Conservation (phyloP, 805 yeast species). For the Saturnispora ahearnii region DNA sequence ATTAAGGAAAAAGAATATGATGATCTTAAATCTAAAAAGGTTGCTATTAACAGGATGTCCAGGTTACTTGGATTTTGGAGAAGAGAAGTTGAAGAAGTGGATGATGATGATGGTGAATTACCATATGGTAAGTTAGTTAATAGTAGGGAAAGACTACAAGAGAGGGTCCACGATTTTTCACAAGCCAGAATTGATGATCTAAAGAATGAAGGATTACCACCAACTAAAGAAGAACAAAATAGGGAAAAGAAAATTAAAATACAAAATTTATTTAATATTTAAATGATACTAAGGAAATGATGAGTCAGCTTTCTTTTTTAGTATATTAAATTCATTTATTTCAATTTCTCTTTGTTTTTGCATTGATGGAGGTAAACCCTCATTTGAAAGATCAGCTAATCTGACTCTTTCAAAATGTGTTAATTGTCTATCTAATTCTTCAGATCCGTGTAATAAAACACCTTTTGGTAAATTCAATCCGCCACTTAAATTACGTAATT, state of each 20-base stretch:
- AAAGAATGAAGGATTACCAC: slow-evolving; percentile 84
- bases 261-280: background rate
- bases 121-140: slow-evolving; percentile 82
- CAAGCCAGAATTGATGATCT: slow-evolving; percentile 77
- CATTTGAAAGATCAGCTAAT: slow-evolving; percentile 71
- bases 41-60: slow-evolving; percentile 47
- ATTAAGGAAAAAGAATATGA: background rate
- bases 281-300: background rate
- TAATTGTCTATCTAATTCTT: slow-evolving; percentile 65
- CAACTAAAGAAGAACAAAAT: slow-evolving; percentile 46
- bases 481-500: slow-evolving; percentile 63
- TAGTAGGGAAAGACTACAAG: slow-evolving; percentile 72
- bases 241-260: background rate
- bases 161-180: slow-evolving; percentile 62
- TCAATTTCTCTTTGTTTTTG: slow-evolving; percentile 11
- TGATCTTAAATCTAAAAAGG: background rate
- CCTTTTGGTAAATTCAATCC: slow-evolving; percentile 76
- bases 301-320: slow-evolving; percentile 7
- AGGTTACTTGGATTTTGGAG: slow-evolving; percentile 85
- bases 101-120: slow-evolving; percentile 62
- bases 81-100: slow-evolving; percentile 80
- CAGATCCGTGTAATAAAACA: slow-evolving; percentile 70
- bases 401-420: slow-evolving; percentile 76
- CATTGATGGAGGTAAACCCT: slow-evolving; percentile 71
- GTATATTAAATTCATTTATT: slow-evolving; percentile 7